Percentiles rank a stretch among this genome's conserved stretches.
These are phyloP conservation scores for Nothopassalora personata DNA, from an alignment of 2,329 filamentous ascomycete genomes.

Conservation along the genomic window DNA sequence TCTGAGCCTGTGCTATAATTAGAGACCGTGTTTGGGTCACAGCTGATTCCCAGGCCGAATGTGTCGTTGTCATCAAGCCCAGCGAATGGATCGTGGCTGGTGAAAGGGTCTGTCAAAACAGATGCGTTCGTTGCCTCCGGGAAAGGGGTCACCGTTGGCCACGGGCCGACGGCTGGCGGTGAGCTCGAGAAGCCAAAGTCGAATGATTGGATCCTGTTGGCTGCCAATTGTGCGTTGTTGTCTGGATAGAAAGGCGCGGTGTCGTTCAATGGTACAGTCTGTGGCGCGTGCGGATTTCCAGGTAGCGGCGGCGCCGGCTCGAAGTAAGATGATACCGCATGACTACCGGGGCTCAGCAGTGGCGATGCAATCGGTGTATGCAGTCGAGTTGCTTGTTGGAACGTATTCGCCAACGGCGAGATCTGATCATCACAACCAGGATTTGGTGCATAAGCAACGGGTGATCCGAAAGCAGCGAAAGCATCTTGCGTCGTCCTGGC, in stretches of 20 bases:
- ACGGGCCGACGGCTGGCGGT: conserved; percentile 17
- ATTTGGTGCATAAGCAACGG: conserved; percentile 14
- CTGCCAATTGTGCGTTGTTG: conserved; percentile 19
- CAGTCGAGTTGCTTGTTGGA: conserved; percentile 28
- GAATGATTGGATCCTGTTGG: conserved; percentile 27
- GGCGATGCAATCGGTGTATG: conserved; percentile 29
- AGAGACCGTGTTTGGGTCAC: conserved; percentile 27
- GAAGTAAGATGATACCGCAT: conserved; percentile 21
- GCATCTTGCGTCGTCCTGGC: conserved; percentile 37
- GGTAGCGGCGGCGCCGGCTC: conserved; percentile 16
- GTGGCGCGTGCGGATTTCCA: conserved; percentile 17
- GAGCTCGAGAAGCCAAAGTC: conserved; percentile 31
- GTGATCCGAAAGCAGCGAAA: conserved; percentile 31
- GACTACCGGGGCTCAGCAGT: conserved; percentile 19
- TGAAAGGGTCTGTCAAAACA: conserved; percentile 17
- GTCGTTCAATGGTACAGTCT: conserved; percentile 27
- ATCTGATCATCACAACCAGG: conserved; percentile 27
- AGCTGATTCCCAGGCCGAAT: conserved; percentile 31
- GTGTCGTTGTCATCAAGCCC: conserved; percentile 14
- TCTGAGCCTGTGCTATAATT: conserved; percentile 13
- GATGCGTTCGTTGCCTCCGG: conserved; percentile 10
- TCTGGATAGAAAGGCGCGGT: conserved; percentile 28
- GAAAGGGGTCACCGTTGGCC: conserved; percentile 13
- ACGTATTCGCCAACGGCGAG: conserved; percentile 28
- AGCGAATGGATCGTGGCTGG: conserved; percentile 20